Conservation (phyloP, 1,284 basidiomycete genomes). For the Irpex sp. region DNA sequence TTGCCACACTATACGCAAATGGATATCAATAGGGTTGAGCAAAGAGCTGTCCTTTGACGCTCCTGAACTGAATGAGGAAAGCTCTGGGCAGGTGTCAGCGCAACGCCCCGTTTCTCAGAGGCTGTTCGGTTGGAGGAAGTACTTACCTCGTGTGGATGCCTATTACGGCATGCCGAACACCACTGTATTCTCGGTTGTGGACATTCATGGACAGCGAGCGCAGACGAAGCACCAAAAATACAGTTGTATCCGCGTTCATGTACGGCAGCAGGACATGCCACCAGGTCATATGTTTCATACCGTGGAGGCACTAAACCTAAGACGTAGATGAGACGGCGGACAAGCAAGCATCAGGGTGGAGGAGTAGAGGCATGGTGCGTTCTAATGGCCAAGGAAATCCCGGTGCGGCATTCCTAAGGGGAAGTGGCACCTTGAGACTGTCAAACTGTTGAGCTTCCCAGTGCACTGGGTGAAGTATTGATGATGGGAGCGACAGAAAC, state of each 20-base stretch:
- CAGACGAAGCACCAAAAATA: neutral
- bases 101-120: neutral
- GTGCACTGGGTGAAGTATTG: neutral
- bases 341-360: neutral
- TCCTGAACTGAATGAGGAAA: neutral
- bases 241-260: too few relatives aligned
- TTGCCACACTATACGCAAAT: neutral
- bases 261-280: too few relatives aligned
- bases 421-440: neutral
- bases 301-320: neutral
- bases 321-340: neutral
- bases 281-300: neutral
- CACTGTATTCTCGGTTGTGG: slow-evolving; percentile 2
- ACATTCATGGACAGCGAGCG: neutral
- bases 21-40: neutral
- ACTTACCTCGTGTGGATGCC: slow-evolving; percentile 5
- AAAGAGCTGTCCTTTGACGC: neutral
- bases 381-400: neutral
- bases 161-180: slow-evolving; percentile 9
- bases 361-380: neutral
- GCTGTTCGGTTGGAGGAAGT: neutral
- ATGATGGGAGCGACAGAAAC: neutral
- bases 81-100: neutral
- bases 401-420: neutral
- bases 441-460: neutral